phyloP scores from a whole-genome alignment of 192 early-diverging fungal genomes.

The Cetraspora pellucida region DNA sequence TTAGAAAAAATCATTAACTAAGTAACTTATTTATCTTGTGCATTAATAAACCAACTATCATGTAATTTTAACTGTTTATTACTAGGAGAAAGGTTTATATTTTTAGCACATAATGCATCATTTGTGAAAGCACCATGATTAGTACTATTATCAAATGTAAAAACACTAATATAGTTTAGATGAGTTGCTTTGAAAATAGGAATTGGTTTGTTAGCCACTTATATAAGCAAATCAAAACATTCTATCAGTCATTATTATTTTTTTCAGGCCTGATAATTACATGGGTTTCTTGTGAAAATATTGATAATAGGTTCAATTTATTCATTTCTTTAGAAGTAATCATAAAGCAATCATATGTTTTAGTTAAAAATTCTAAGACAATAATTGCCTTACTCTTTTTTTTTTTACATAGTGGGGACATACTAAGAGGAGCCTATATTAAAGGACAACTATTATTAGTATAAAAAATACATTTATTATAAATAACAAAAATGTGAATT shows the following conservation, averaged over 20 bases:
- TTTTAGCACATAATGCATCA: constrained; percentile 17
- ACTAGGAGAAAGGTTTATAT: constrained; percentile 30
- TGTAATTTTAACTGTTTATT: constrained; percentile 22
- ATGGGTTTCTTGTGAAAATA: neutral
- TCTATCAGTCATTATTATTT: constrained; percentile 15
- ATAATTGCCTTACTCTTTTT: neutral
- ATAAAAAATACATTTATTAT: neutral
- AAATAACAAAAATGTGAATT: neutral
- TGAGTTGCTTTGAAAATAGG: constrained; percentile 26
- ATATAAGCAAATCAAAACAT: constrained; percentile 6
- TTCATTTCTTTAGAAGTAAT: neutral
- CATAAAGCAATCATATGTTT: too few relatives aligned
- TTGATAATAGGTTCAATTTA: neutral
- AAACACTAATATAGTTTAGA: constrained; percentile 18
- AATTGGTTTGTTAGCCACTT: constrained; percentile 19
- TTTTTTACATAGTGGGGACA: neutral
- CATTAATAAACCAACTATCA: neutral
- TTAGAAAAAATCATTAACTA: too few relatives aligned
- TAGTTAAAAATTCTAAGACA: too few relatives aligned
- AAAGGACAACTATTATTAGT: too few relatives aligned
- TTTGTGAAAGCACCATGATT: constrained; percentile 14
- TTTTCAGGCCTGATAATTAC: neutral
- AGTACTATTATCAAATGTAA: constrained; percentile 30
- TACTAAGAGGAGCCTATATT: neutral
- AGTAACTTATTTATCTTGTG: neutral